A percentile compares a stretch with the other conserved stretches of the same genome.
Conservation (phyloP, 108 stramenopile genomes). For the Skeletonema tropicum region DNA sequence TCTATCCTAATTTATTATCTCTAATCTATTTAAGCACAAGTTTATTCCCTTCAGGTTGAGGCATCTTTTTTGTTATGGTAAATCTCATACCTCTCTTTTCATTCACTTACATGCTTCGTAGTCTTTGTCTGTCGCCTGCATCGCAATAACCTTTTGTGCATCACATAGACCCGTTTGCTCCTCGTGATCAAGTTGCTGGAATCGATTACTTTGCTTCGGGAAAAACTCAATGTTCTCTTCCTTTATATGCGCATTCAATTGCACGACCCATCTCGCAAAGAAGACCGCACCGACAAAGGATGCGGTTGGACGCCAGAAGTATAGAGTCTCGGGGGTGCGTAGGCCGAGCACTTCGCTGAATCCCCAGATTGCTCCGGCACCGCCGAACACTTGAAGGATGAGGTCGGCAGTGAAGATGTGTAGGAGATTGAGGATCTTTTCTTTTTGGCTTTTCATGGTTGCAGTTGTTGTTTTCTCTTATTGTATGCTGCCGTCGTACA, state of each 20-base stretch:
- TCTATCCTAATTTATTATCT: neutral
- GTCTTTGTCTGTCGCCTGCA: neutral
- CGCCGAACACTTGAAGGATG: conserved; percentile 3
- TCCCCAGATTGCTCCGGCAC: conserved; percentile 59
- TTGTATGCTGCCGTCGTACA: too few relatives aligned
- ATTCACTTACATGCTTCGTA: neutral
- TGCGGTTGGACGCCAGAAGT: conserved; percentile 63
- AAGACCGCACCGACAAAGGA: conserved; percentile 46
- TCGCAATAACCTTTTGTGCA: neutral
- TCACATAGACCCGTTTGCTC: neutral
- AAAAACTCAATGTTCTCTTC: neutral
- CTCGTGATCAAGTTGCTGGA: neutral
- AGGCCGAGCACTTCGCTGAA: conserved; percentile 61
- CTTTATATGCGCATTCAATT: neutral
- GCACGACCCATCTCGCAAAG: conserved; percentile 41
- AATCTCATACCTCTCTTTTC: neutral
- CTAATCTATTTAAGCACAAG: neutral
- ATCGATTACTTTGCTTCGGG: neutral
- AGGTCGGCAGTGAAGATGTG: conserved; percentile 3
- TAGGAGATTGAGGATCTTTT: neutral
- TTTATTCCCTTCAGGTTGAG: neutral
- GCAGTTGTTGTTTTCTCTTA: too few relatives aligned
- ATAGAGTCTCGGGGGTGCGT: conserved; percentile 37
- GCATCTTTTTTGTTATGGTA: neutral
- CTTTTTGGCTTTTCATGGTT: neutral